Percentiles rank a stretch among this genome's conserved stretches.
Evolutionary conservation across 2,329 filamentous ascomycete genomes (phyloP).

Genomic region (Cylindrodendrum hubeiense): DNA sequence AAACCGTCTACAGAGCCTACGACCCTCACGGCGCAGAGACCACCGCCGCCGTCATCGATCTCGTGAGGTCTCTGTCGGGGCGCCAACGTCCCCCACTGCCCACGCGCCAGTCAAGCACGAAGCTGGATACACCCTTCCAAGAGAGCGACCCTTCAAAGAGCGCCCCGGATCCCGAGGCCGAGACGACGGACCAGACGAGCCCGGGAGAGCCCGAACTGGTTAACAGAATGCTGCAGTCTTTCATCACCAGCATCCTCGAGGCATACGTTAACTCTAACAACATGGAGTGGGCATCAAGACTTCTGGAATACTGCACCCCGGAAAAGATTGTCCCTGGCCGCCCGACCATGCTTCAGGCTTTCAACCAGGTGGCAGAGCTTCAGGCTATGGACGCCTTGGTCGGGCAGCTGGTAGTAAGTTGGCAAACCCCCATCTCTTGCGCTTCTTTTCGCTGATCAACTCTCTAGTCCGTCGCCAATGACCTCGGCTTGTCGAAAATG

Average conservation of each 20-base stretch:
- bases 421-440: background rate
- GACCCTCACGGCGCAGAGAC: constrained; percentile 73
- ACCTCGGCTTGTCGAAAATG: constrained; percentile 66
- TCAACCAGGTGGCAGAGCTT: constrained; percentile 72
- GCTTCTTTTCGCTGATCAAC: constrained; percentile 27
- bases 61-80: constrained; percentile 77
- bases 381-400: constrained; percentile 74
- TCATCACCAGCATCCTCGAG: constrained; percentile 83
- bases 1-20: constrained; percentile 77
- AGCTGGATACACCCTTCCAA: constrained; percentile 66
- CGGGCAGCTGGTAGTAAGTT: constrained; percentile 77
- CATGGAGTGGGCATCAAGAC: constrained; percentile 71
- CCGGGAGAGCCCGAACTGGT: constrained; percentile 72
- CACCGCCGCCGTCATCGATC: constrained; percentile 77
- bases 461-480: constrained; percentile 71
- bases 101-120: constrained; percentile 68
- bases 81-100: constrained; percentile 74
- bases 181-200: constrained; percentile 49
- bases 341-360: constrained; percentile 72
- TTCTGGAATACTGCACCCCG: constrained; percentile 78
- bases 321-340: constrained; percentile 72
- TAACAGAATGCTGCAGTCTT: constrained; percentile 76
- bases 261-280: constrained; percentile 75
- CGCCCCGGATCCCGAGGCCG: constrained; percentile 72
- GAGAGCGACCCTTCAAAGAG: constrained; percentile 66